Evolutionary conservation across 805 yeast species (phyloP), one percentile per base, ranked within the genome.

Genomic region (Saturnispora serradocipensis): DNA sequence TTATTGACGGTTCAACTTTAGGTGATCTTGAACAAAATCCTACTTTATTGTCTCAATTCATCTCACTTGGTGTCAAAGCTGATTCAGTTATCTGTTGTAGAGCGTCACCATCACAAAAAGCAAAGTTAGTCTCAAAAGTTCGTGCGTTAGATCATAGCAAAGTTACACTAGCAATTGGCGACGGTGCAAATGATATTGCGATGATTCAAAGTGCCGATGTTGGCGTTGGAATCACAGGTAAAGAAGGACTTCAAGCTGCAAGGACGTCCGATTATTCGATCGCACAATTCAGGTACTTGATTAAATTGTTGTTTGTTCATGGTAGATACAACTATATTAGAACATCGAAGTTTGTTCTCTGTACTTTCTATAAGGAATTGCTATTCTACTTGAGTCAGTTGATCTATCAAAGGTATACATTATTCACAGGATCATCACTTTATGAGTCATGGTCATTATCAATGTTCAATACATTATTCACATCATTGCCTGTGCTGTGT

Each of bases 201-300:
- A 93, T 93, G 99, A 93, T 93, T 55, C 97, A 93, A 70, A 85
- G 95, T 62, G 99, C 99, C 0, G 98, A 93, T 67, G 88, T 93
- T 51, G 99, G 99, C 28, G 80, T 93, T 56, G 99, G 99, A 28
- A 93, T 93, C 49, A 90, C 98, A 1, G 99, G 99, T 36, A 86
- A 85, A 59, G 99, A 93, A 68, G 99, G 99, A 1, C 71, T 93
- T 43, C 99, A 93, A 62, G 99, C 99, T 0, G 96, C 99, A 0
- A 74, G 99, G 59, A 77, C 96, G 0, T 83, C 97, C 0, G 99
- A 93, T 67, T 93, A 88, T 62, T 84, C 98, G 1, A 86, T 93
- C 64, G 99, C 95, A 0, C 99, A 93, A 65, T 93, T 93, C 69
- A 73, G 96, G 54, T 93, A 78, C 63, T 69, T 93, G 53, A 70